Evolutionary conservation across 352 stramenopile species (phyloP), one percentile per base, ranked within the genome.

Genomic region (Pythium brachiatum): DNA sequence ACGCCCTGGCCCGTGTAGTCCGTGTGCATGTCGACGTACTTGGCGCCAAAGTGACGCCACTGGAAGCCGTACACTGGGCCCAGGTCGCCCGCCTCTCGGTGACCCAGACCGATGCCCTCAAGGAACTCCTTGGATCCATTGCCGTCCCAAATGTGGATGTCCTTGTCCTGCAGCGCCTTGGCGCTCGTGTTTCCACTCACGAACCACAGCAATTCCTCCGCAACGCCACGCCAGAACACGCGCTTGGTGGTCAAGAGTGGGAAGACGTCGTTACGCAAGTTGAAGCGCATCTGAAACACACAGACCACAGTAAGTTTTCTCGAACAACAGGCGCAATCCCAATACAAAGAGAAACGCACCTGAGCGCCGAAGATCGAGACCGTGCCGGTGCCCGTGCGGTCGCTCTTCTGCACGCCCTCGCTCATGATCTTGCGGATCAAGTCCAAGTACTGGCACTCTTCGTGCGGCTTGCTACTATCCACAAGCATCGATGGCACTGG

Each of bases 71-170:
- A 98, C n/a, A 98, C 92, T 2, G 92, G 92, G 13, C 94, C 97
- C 6, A 99, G 79, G 73, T 99, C 98, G 7, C 97, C 97, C 27
- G 97, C 92, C 73, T 99, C 96, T 20, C 97, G 90, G 56, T 99
- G 77, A 4, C 77, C 74, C 13, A 99, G 75, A 12, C 97, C 97
- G 27, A 95, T 80, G 54, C 81, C 92, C 67, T 97, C 89, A 12
- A 98, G 69, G 66, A 95, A 98, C 65, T 99, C 96, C 7, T 96
- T 85, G 2, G 93, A 99, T 32, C 94, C 97, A 79, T 99, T 99
- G 38, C 97, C 97, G 75, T 99, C 97, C 98, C 98, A 99, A 68
- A 99, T 99, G 69, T 99, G 97, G 73, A 99, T 98, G 62, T 97
- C 81, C 78, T 99, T 99, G 58, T 98, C 91, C 72, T 95, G 80